Conservation (phyloP, 305 asterid genomes). For the Fraxinus greggii region DNA sequence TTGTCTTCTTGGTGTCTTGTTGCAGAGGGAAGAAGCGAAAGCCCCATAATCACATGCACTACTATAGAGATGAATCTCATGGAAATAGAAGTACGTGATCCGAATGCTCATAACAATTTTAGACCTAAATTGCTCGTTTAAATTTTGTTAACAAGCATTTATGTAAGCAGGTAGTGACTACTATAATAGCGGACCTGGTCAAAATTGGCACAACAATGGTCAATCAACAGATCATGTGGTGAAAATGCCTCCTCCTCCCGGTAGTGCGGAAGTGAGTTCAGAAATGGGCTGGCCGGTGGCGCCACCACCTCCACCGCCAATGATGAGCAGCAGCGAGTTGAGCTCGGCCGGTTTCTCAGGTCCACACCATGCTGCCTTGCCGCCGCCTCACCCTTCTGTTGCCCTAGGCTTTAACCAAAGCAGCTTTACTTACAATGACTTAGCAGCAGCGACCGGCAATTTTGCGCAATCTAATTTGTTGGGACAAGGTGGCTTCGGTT, state of each 20-base stretch:
- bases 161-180: slow-evolving; percentile 36
- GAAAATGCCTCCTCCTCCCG: slow-evolving; percentile 47
- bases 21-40: slow-evolving; percentile 48
- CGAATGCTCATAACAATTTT: neutral
- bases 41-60: slow-evolving; percentile 46
- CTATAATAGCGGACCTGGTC: slow-evolving; percentile 29
- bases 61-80: slow-evolving; percentile 49
- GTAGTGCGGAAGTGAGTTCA: slow-evolving; percentile 51
- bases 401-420: slow-evolving; percentile 70
- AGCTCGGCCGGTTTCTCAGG: slow-evolving; percentile 65
- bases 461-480: slow-evolving; percentile 50
- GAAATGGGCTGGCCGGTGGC: slow-evolving; percentile 63
- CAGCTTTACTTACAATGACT: slow-evolving; percentile 66
- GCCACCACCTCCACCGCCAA: slow-evolving; percentile 75
- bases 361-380: slow-evolving; percentile 36
- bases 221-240: slow-evolving; percentile 40
- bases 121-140: neutral
- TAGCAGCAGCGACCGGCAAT: slow-evolving; percentile 60
- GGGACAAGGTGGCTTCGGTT: slow-evolving; percentile 94
- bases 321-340: slow-evolving; percentile 64
- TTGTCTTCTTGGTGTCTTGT: slow-evolving; percentile 46
- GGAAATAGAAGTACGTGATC: slow-evolving; percentile 38
- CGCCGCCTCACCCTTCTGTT: slow-evolving; percentile 60
- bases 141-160: neutral
- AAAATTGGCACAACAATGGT: slow-evolving; percentile 44